Evolutionary conservation across 2,329 filamentous ascomycete genomes (phyloP), one percentile per base, ranked within the genome.

Genomic region (Fonsecaea monophora): DNA sequence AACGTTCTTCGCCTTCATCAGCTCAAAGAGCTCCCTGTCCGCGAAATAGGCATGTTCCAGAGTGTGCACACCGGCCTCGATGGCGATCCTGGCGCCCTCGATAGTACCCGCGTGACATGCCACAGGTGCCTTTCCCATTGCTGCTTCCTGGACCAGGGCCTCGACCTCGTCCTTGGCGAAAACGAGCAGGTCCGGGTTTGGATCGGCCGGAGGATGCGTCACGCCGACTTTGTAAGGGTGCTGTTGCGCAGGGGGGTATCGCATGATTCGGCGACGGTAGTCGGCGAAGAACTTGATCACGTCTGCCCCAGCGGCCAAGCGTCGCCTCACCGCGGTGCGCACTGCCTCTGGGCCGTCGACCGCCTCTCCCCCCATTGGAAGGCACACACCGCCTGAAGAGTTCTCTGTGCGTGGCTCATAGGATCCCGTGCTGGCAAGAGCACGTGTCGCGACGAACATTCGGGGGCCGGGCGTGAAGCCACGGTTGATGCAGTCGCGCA

Each of bases 401-500:
- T 84, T 85, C 75, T 86, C 84, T 15, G 78, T 77, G 5, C 82
- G 78, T 15, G 81, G 73, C 70, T 83, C 84, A 70, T 84, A 87
- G 0, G 82, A 81, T 8, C 83, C 81, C 9, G 79, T 82, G 45
- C 79, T 82, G 4, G 84, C 83, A 12, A 87, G 75, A 12, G 48
- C 80, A 62, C 84, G 79, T 0, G 84, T 86, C 2, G 84, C 82
- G 34, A 86, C 85, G 73, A 86, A 86, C 45, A 87, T 78, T 2
- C 85, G 81, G 0, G 85, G 85, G 0, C 85, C 85, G 0, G 84
- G 83, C 1, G 80, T 82, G 10, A 87, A 72, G 4, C 84, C 85
- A 6, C 85, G 82, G 68, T 84, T 84, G 71, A 87, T 81, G 38
- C 82, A 80, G 73, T 87, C 83, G 9, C 85, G 80, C 3, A 87